Conservation (phyloP, 768 basidiomycete species). For the Suillus discolor region DNA sequence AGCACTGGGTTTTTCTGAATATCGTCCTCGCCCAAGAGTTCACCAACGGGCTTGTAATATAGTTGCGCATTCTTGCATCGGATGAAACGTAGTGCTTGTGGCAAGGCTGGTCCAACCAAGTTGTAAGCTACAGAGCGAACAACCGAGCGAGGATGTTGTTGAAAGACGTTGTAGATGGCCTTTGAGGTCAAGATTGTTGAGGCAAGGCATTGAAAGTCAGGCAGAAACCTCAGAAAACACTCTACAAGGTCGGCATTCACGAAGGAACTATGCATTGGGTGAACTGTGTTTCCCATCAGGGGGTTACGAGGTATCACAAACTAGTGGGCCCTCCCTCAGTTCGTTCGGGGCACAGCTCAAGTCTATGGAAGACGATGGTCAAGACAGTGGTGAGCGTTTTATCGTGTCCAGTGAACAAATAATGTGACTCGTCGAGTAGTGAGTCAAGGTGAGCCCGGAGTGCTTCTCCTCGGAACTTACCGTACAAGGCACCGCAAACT, state of each 20-base stretch:
- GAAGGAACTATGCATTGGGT: slow-evolving; percentile 19
- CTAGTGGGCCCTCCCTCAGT: neutral
- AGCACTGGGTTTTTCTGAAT: slow-evolving; percentile 20
- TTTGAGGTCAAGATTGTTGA: slow-evolving; percentile 31
- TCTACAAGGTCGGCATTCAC: slow-evolving; percentile 35
- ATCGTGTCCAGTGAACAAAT: neutral
- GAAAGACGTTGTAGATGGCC: slow-evolving; percentile 32
- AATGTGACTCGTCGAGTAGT: neutral
- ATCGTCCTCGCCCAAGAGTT: neutral
- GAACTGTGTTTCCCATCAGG: slow-evolving; percentile 4
- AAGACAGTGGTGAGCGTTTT: neutral
- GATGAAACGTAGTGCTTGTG: slow-evolving; percentile 32
- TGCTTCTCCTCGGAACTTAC: slow-evolving; percentile 8
- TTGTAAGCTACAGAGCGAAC: slow-evolving; percentile 31
- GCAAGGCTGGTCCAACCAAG: slow-evolving; percentile 32
- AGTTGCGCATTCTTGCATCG: slow-evolving; percentile 15
- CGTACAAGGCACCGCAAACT: slow-evolving; percentile 17
- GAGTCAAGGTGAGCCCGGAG: neutral
- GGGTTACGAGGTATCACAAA: neutral
- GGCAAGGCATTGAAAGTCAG: slow-evolving; percentile 31
- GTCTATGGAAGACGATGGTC: neutral
- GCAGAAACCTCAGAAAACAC: slow-evolving; percentile 28
- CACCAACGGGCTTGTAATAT: neutral
- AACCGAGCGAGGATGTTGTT: slow-evolving; percentile 32
- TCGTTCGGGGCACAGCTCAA: neutral